Base-by-base conservation (phyloP, 2,329 filamentous ascomycete species). In the Cadophora gregata region DNA sequence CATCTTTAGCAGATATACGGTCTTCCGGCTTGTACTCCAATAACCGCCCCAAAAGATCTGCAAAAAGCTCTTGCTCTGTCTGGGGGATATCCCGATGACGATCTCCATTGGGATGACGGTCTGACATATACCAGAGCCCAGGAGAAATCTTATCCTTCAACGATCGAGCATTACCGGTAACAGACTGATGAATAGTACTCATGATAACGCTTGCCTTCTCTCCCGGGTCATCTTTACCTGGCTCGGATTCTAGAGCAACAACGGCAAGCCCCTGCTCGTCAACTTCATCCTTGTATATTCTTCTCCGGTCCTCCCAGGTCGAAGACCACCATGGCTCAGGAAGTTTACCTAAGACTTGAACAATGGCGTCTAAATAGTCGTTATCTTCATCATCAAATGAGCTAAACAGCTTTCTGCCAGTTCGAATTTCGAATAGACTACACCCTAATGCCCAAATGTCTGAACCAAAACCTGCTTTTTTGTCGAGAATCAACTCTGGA, bases 401-500 rank as follows among this genome's bases (percentile, higher is more conserved):
- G 36, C 63, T 31, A 16, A 71, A 69, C 14, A 69, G 45, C 29
- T 65, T 51, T 24, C 63, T 67, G 24, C 63, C 60, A 9, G 55
- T 62, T 24, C 65, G 63, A 12, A 70, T 67, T 19, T 65, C 66
- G 48, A 65, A 70, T 1, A 71, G 29, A 21, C 27, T 68, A 59
- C 63, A 65, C 14, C 59, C 69, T n/a, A n/a, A n/a, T n/a, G 69
- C 64, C 65, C 67, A 70, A 21, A 71, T 53, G 31, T 70, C 69
- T 7, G 27, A 38, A 7, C 50, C 51, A 33, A 63, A 7, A 19
- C 62, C 56, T 12, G 56, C 62, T 3, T 33, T 36, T 24, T 67
- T 60, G 51, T 65, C 47, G 24, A 67, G 27, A 56, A 65, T 51
- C 16, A 65, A 38, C 42, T 69, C 62, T 48, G 67, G 67, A 48